Conservation (phyloP, 345 rosid genomes). For the Eucalyptus marginata region DNA sequence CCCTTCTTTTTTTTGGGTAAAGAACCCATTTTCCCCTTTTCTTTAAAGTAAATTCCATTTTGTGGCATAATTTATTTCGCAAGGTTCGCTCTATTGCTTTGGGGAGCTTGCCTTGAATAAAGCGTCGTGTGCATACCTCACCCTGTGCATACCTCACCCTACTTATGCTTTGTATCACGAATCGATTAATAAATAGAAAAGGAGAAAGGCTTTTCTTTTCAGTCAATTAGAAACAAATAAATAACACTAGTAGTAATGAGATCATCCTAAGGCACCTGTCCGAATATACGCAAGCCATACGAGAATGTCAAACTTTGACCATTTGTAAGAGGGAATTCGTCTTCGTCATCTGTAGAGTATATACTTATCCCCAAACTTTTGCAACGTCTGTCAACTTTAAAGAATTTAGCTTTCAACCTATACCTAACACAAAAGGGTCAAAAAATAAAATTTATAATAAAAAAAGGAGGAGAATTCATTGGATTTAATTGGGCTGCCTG, state of each 20-base stretch:
- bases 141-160: background rate
- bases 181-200: background rate
- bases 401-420: background rate
- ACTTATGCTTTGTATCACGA: background rate
- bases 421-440: background rate
- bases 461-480: background rate
- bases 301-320: background rate
- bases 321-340: background rate
- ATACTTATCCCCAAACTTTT: background rate
- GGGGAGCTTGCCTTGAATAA: background rate
- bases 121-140: background rate
- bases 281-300: background rate
- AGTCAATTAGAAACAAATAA: background rate
- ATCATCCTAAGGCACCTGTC: background rate
- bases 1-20: background rate
- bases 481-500: background rate
- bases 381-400: background rate
- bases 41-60: background rate
- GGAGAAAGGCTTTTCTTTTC: background rate
- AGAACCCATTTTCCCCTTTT: background rate
- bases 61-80: background rate
- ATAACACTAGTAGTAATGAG: background rate
- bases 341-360: background rate
- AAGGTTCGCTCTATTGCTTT: background rate
- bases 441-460: background rate